These are phyloP conservation scores for Notholithocarpus densiflorus DNA, from an alignment of 306 rosid species.

Conservation along the genomic window DNA sequence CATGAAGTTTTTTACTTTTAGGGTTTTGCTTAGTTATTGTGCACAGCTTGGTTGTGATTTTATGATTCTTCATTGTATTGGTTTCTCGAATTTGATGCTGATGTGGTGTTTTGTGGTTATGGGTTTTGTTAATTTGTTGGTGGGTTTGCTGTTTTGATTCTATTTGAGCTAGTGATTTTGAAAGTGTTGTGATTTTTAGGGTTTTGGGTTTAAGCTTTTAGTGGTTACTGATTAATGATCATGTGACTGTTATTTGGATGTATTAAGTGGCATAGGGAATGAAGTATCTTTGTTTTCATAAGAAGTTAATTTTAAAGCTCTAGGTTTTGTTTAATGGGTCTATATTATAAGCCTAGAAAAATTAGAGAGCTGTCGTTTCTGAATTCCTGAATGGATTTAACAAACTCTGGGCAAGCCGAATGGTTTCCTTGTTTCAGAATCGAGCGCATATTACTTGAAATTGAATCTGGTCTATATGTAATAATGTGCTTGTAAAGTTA, in stretches of 20 bases:
- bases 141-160: not conserved
- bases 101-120: no score
- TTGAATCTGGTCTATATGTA: not conserved
- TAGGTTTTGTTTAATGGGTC: not conserved
- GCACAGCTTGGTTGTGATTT: not conserved
- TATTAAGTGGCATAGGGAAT: not conserved
- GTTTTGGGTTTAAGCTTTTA: not conserved
- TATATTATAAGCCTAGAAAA: not conserved
- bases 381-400: not conserved
- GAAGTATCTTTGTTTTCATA: not conserved
- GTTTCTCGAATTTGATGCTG: no score
- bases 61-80: no score
- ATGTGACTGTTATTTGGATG: not conserved
- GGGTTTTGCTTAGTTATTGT: conserved; percentile 27
- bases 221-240: not conserved
- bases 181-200: conserved; percentile 3
- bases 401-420: not conserved
- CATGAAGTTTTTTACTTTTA: conserved; percentile 11
- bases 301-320: not conserved
- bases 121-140: no score
- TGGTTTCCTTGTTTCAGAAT: not conserved
- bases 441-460: not conserved
- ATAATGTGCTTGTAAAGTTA: not conserved
- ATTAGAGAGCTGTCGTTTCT: not conserved
- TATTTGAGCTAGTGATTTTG: not conserved